Conservation (phyloP, 148 eudicot species). For the Fagopyrum tataricum region DNA sequence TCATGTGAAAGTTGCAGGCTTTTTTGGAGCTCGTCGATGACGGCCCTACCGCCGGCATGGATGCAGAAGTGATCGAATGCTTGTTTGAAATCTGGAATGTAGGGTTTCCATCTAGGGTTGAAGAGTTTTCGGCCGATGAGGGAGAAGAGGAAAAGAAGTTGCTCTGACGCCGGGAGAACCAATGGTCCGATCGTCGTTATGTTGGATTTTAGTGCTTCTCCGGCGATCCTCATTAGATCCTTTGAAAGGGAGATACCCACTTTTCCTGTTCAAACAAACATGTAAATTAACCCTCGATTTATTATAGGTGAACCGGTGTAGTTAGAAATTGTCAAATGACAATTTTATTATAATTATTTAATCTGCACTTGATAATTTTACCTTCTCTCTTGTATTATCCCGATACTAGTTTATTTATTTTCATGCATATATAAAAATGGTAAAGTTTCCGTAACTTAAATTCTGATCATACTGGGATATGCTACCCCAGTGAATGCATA, state of each 20-base stretch:
- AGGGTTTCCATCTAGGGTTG: constrained; percentile 22
- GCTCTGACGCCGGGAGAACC: constrained; percentile 33
- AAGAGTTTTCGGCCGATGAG: constrained; percentile 24
- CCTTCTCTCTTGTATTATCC: no score
- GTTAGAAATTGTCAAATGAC: no score
- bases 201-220: constrained; percentile 26
- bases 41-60: constrained; percentile 34
- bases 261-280: constrained; percentile 11
- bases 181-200: constrained; percentile 24
- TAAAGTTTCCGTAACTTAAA: background rate
- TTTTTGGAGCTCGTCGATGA: constrained; percentile 32
- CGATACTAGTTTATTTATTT: no score
- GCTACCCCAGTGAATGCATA: background rate
- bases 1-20: constrained; percentile 23
- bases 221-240: constrained; percentile 33
- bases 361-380: no score
- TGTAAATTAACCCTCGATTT: background rate
- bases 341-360: background rate
- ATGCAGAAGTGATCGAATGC: constrained; percentile 35
- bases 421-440: background rate
- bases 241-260: constrained; percentile 26
- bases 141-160: constrained; percentile 21
- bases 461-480: background rate
- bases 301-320: no score
- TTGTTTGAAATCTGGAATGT: constrained; percentile 32